phyloP scores from a whole-genome alignment of 1,284 basidiomycete species.

The Ganoderma resinaceum region DNA sequence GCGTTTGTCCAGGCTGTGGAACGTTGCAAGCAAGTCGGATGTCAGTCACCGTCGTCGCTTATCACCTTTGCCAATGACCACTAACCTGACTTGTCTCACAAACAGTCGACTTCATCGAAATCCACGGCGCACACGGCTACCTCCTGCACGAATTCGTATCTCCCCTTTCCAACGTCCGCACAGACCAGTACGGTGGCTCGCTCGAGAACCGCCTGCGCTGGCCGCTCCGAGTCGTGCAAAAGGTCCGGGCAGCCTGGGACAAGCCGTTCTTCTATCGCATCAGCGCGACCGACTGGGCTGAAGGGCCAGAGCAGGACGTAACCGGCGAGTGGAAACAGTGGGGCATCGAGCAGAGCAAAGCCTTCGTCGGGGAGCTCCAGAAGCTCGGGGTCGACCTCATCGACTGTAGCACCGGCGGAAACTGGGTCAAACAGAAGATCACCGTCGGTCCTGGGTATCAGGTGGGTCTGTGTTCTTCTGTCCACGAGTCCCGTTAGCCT shows the following conservation, averaged over 20 bases:
- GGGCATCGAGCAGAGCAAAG: slow-evolving; percentile 80
- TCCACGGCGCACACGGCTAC: slow-evolving; percentile 79
- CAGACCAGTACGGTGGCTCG: slow-evolving; percentile 76
- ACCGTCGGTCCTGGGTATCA: slow-evolving; percentile 69
- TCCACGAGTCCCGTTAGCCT: not conserved
- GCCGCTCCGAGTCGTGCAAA: slow-evolving; percentile 62
- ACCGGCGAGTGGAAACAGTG: slow-evolving; percentile 69
- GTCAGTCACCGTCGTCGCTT: slow-evolving; percentile 46
- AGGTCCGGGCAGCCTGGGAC: slow-evolving; percentile 65
- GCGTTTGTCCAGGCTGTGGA: slow-evolving; percentile 71
- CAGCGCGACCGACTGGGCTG: slow-evolving; percentile 82
- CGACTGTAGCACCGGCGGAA: slow-evolving; percentile 76
- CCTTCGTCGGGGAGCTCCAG: slow-evolving; percentile 62
- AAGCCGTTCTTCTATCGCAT: slow-evolving; percentile 81
- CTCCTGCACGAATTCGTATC: slow-evolving; percentile 70
- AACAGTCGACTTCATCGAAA: slow-evolving; percentile 83
- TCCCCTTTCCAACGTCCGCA: slow-evolving; percentile 74
- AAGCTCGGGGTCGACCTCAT: slow-evolving; percentile 76
- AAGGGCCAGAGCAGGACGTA: slow-evolving; percentile 65
- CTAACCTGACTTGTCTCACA: not conserved
- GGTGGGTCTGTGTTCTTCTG: slow-evolving; percentile 42
- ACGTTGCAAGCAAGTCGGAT: slow-evolving; percentile 68
- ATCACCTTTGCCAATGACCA: not conserved
- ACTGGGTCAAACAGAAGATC: slow-evolving; percentile 69
- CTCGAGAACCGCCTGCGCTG: slow-evolving; percentile 79